Percentiles rank a stretch among this genome's conserved stretches.
These are phyloP conservation scores for Terana coerulea DNA, from an alignment of 768 basidiomycete species.

Conservation along the genomic window DNA sequence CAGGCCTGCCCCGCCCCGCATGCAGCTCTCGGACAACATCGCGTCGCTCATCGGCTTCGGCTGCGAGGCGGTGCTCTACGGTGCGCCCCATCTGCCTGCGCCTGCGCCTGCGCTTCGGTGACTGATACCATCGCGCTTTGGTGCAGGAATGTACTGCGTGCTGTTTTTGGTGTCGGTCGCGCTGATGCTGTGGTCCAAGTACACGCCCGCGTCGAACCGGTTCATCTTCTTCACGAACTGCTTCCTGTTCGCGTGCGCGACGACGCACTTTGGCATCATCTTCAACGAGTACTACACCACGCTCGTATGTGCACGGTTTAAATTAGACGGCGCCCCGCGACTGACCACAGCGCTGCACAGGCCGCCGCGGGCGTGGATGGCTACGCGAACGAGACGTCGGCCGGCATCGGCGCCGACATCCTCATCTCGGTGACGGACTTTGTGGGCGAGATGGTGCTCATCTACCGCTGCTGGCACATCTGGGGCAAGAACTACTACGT, in stretches of 20 bases:
- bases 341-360: slow-evolving; percentile 13
- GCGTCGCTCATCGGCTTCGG: slow-evolving; percentile 35
- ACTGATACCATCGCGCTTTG: slow-evolving; percentile 16
- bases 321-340: no score
- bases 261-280: slow-evolving; percentile 31
- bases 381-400: slow-evolving; percentile 28
- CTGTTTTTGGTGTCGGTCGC: slow-evolving; percentile 28
- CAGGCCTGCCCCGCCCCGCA: no score
- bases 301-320: slow-evolving; percentile 25
- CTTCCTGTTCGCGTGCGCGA: slow-evolving; percentile 31
- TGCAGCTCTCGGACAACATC: slow-evolving; percentile 26
- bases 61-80: slow-evolving; percentile 34
- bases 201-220: slow-evolving; percentile 16
- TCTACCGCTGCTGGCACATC: slow-evolving; percentile 42
- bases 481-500: slow-evolving; percentile 34
- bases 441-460: slow-evolving; percentile 31
- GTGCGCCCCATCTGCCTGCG: slow-evolving; percentile 15
- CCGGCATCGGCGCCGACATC: slow-evolving; percentile 31
- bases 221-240: slow-evolving; percentile 27
- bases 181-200: slow-evolving; percentile 19
- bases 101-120: not conserved
- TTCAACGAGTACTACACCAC: slow-evolving; percentile 32
- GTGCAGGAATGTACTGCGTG: slow-evolving; percentile 18
- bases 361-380: slow-evolving; percentile 21
- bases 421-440: slow-evolving; percentile 35